Evolutionary conservation across 2,329 filamentous ascomycete genomes (phyloP), one percentile per base, ranked within the genome.

Genomic region (Periglandula ipomoeae): DNA sequence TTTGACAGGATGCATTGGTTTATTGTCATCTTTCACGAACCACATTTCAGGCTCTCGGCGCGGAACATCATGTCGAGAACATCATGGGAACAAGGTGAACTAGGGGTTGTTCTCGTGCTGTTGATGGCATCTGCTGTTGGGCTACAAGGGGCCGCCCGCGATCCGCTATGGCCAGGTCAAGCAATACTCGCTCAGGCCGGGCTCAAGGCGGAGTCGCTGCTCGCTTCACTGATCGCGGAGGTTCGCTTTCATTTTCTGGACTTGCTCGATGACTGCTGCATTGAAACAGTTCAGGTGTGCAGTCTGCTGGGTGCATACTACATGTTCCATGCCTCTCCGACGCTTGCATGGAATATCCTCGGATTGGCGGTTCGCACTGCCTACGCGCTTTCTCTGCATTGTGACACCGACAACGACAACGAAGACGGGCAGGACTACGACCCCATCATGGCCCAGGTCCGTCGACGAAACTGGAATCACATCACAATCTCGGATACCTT

Each of bases 381-480:
- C 4, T 55, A 56, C 24, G 52, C 50, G 11, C 47, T 54, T 9
- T 50, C 49, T 15, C 38, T 56, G 13, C 54, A 56, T 47, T 56
- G 54, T 47, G 50, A 43, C 17, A 37, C 41, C 34, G 46, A 44
- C 13, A 47, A 50, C 4, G 51, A 48, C 13, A 23, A 47, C 13
- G 38, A 26, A 9, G 23, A 13, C n/a, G 46, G 46, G 19, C 30
- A 42, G 20, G 39, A 20, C 9, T 20, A 34, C 22, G n/a, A 48
- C n/a, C 46, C 39, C 15, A 37, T 54, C 17, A 42, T 48, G n/a
- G 47, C 45, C 8, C 57, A 63, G 48, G 53, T 62, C 30, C 55
- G 60, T 9, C 55, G 56, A n/a, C 56, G 61, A 2, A 60, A 56
- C 35, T 63, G 61, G 61, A 62, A 61, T 38, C 59, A 63, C 35